Evolutionary conservation across 176 grass and related monocot genomes (phyloP), one percentile per base, ranked within the genome.

Genomic region (Raddia distichophylla): DNA sequence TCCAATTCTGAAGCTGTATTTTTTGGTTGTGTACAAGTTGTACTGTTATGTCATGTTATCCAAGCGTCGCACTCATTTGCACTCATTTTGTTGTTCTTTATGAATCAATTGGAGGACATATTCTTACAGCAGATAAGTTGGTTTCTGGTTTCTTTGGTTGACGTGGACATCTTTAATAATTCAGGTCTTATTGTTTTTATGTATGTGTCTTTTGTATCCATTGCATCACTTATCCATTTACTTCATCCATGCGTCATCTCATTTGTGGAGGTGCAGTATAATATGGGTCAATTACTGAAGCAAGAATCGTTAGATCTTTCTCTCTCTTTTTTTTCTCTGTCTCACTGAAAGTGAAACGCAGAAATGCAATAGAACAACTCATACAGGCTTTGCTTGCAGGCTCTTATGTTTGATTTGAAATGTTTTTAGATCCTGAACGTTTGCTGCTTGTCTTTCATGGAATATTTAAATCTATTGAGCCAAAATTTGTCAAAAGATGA

Each of bases 271-370:
- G 50, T 33, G n/a, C n/a, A 44, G 5, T 27, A 34, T 17, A 52
- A 12, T 56, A 54, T 34, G n/a, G 40, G 34, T 63, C 60, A 74
- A 86, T 81, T 7, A 87, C 71, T 82, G 40, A n/a, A 37, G 32
- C 3, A 47, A 44, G 14, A 82, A 82, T 69, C 42, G 18, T 2
- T 44, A 19, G 16, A 56, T 86, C 5, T 40, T 60, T 5, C 12
- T 75, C 53, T 42, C 32, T 53, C n/a, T n/a, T n/a, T 6, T 54
- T 54, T 16, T 54, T 54, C 5, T 63, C n/a, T 6, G 11, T 77
- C 56, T 46, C 20, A 17, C 20, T 82, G 73, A 75, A 67, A 75
- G 69, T 67, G n/a, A n/a, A n/a, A n/a, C n/a, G n/a, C n/a, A n/a
- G 77, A 86, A 74, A 80, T 27, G 61, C 14, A 59, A 49, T 5